Evolutionary conservation across 2,329 filamentous ascomycete genomes (phyloP).

Genomic region (Fusarium beomiforme): DNA sequence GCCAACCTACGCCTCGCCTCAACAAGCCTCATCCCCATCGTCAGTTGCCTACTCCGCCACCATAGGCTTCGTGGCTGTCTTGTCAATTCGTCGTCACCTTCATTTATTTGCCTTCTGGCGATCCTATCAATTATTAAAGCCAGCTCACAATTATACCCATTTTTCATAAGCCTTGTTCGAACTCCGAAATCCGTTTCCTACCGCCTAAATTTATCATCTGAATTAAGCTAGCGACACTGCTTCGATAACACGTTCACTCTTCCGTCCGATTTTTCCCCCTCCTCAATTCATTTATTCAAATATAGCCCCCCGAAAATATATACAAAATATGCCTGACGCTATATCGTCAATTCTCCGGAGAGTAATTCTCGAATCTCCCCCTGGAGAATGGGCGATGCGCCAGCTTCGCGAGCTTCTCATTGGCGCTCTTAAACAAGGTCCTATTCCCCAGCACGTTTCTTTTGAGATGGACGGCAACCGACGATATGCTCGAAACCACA

Average conservation of each 20-base stretch:
- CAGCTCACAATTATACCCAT: background rate
- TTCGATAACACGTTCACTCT: constrained; percentile 35
- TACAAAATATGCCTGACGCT: constrained; percentile 61
- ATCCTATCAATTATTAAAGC: constrained; percentile 23
- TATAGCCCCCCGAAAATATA: background rate
- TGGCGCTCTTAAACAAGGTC: constrained; percentile 87
- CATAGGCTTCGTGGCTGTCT: constrained; percentile 42
- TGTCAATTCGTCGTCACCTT: constrained; percentile 38
- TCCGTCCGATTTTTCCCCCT: constrained; percentile 20
- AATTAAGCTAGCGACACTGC: constrained; percentile 11
- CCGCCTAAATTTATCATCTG: background rate
- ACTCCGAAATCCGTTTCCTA: background rate
- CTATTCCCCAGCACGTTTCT: constrained; percentile 94
- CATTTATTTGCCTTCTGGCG: constrained; percentile 28
- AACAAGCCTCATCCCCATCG: constrained; percentile 44
- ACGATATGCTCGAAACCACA: constrained; percentile 87
- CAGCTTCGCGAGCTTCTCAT: constrained; percentile 86
- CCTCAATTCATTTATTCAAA: constrained; percentile 9
- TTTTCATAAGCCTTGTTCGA: constrained; percentile 4
- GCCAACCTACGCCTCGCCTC: constrained; percentile 31
- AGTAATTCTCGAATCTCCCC: constrained; percentile 89
- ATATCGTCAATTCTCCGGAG: constrained; percentile 60
- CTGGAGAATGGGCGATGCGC: constrained; percentile 87
- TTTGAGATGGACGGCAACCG: constrained; percentile 99
- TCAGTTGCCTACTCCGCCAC: constrained; percentile 45